Evolutionary conservation across 2,329 filamentous ascomycete species (phyloP), one percentile per base, ranked within the genome.

Genomic region (Exophiala phaeomuriformis): DNA sequence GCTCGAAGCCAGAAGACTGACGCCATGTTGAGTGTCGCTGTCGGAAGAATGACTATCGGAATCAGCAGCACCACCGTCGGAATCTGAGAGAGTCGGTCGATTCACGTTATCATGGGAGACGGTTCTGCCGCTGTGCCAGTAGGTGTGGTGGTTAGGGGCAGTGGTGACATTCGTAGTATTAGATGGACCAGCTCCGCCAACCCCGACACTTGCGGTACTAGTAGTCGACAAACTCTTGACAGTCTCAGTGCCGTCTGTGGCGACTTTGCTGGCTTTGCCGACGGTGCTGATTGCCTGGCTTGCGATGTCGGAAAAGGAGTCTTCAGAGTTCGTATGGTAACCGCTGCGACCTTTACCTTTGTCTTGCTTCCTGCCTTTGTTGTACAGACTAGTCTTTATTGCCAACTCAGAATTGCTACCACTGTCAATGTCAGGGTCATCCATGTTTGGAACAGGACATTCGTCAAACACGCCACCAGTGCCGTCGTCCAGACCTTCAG

Each of bases 401-500:
- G 5, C 63, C 58, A 75, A 72, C 27, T 69, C 73, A 2, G 75
- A 19, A 19, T 19, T 19, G 19, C 19, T 19, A 19, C 19, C 19
- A 19, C 19, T 19, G 19, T 19, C 19, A 19, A 19, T 19, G 19
- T 19, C 19, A 19, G 19, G 19, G 19, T 19, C 19, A 19, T 70
- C 66, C 31, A 67, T 44, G 10, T 65, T 52, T 3, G 69, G 68
- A 19, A 70, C 65, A 19, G 65, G 57, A 4, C 65, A 63, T 42
- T 71, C 69, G 0, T 65, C 67, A 58, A 74, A 80, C 1, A 78
- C 75, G 9, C 71, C 75, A 2, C 76, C 77, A 0, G 69, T 72
- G 0, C 69, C 77, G 51, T 80, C 77, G 52, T 80, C 77, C 46
- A 79, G 73, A 31, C 74, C 67, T 1, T 77, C 83, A 3, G 78